Base-by-base conservation (phyloP, 75 land plant species). In the Pinus tabuliformis region DNA sequence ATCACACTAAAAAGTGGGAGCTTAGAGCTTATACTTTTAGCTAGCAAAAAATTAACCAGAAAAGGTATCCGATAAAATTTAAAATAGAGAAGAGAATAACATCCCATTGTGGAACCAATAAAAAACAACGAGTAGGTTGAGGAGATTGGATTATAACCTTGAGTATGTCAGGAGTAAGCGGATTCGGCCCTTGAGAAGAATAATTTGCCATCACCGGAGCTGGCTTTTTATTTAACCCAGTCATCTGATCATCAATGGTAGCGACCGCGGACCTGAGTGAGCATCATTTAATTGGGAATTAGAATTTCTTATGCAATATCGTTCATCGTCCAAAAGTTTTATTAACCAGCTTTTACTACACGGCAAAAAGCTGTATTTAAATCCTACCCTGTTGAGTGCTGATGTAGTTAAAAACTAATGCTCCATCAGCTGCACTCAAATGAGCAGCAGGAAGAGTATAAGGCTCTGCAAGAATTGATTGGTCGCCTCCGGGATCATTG, bases 381-480 rank as follows among this genome's bases (percentile, higher is more conserved):
- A 36, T 16, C 61, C 42, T 77, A 89, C 93, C 37, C 73, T 39
- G 95, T 79, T 8, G 83, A 33, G 0, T 73, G 1, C 86, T 88
- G 60, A 94, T 80, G 70, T 92, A 94, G n/a, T 22, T 28, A 57
- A 78, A 78, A 26, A 94, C 62, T 15, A 2, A n/a, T 0, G 12
- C 33, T 8, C 86, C 89, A 65, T 85, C 84, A 12, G 42, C 56
- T 45, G 59, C 79, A 59, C 56, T 45, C 81, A 94, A 20, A 17
- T 80, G 80, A 1, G 83, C 62, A 8, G 95, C 85, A 2, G 93
- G 95, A 30, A 91, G 78, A 57, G 89, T 56, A 59, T 89, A 87
- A 26, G 84, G 74, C 73, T 88, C 91, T 20, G 89, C 83, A 0
- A 81, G 24, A 56, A 92, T 28, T 9, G 80, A 85, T 70, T 85